These are phyloP conservation scores for Gossypium longicalyx DNA, from an alignment of 345 rosid species.

Conservation along the genomic window DNA sequence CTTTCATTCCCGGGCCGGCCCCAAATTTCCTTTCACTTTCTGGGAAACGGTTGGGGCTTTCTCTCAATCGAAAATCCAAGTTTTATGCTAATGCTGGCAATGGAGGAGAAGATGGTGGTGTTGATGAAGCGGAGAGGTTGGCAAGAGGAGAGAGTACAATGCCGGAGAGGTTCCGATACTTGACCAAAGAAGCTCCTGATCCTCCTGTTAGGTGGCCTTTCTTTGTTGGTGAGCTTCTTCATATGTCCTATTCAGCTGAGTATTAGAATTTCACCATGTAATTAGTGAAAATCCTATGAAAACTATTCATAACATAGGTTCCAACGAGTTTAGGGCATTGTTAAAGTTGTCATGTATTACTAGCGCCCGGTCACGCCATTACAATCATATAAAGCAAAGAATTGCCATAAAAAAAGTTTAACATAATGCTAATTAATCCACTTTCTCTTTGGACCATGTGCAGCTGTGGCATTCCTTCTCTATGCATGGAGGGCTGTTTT, in stretches of 20 bases:
- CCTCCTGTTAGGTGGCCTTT: conserved; percentile 73
- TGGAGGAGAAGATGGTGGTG: conserved; percentile 21
- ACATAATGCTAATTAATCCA: not conserved
- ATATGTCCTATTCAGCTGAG: not conserved
- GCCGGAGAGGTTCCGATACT: conserved; percentile 82
- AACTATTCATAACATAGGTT: too few species aligned
- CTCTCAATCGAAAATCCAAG: conserved; percentile 15
- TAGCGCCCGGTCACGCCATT: too few species aligned
- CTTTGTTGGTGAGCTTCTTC: conserved; percentile 58
- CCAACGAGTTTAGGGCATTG: too few species aligned
- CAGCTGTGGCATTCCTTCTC: conserved; percentile 68
- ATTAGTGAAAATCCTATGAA: not conserved
- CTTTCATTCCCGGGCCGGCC: conserved; percentile 1
- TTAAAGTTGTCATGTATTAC: too few species aligned
- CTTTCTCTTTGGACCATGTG: conserved; percentile 22
- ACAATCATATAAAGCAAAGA: not conserved
- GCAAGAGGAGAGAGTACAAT: conserved; percentile 71
- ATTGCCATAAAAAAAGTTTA: not conserved
- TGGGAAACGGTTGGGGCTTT: conserved; percentile 18
- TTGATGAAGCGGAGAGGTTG: conserved; percentile 49
- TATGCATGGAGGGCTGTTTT: conserved; percentile 87
- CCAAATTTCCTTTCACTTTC: not conserved
- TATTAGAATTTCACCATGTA: not conserved
- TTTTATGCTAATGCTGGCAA: conserved; percentile 36
- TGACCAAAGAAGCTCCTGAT: conserved; percentile 77